Conservation (phyloP, 225 moss, liverwort and hornwort species). For the Bryoerythrophyllum caledonicum region DNA sequence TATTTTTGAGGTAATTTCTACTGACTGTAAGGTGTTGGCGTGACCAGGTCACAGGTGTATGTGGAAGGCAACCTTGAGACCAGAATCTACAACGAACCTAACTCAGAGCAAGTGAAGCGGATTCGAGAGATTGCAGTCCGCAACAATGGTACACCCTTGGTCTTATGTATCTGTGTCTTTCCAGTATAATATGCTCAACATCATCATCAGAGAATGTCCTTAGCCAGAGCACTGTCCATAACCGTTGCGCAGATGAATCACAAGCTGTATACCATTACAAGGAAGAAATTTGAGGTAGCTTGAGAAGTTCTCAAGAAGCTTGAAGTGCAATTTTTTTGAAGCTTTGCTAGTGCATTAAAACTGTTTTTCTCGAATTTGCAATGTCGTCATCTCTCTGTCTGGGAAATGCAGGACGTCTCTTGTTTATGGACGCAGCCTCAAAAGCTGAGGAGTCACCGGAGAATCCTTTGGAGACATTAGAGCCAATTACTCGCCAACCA, state of each 20-base stretch:
- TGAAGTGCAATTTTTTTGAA: no score
- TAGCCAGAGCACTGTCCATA: neutral
- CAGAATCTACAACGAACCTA: constrained; percentile 60
- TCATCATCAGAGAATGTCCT: neutral
- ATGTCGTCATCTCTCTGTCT: neutral
- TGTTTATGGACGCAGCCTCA: constrained; percentile 43
- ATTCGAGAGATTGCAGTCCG: constrained; percentile 68
- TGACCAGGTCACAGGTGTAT: constrained; percentile 61
- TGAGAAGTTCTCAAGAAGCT: no score
- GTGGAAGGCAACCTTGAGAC: constrained; percentile 73
- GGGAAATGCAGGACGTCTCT: constrained; percentile 40
- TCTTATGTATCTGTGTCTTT: neutral
- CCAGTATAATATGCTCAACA: neutral
- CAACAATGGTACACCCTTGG: constrained; percentile 37
- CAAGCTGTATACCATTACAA: no score
- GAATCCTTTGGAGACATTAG: constrained; percentile 22
- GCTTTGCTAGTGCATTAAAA: no score
- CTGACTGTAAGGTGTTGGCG: neutral
- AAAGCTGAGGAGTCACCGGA: constrained; percentile 2
- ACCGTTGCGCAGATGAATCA: no score
- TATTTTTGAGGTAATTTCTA: neutral
- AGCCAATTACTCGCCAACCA: constrained; percentile 10
- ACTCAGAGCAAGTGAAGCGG: constrained; percentile 49
- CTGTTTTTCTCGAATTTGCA: neutral
- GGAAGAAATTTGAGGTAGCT: no score